Evolutionary conservation across 768 basidiomycete species (phyloP), one percentile per base, ranked within the genome.

Genomic region (Lepiota brunneoincarnata): DNA sequence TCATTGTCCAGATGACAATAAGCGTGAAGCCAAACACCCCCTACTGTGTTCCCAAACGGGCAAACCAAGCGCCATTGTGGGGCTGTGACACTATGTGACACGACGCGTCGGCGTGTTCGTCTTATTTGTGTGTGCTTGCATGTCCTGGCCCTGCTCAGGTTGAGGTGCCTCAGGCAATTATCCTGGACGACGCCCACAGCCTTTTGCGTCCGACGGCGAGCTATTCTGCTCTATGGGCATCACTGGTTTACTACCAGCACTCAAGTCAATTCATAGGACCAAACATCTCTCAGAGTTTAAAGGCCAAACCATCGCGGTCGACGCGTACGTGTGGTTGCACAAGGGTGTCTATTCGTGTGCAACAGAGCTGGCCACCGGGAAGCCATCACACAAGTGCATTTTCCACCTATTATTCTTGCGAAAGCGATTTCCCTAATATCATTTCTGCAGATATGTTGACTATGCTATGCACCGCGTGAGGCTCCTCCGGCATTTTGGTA

Each of bases 251-350:
- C 72, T 98, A 31, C 91, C 93, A 28, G 80, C 96, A 21, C 81
- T 98, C 58, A 95, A 93, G 76, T 82, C 91, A 39, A 95, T 97
- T 35, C 91, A 95, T 64, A 82, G 79, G 51, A 81, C 79, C 54
- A 82, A 75, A 54, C 87, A 91, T 60, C 79, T 98, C 51, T 87
- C 84, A 2, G 90, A 94, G 53, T 93, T 88, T 64, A 70, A 81
- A 42, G 93, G 91, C 12, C 84, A 93, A 66, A 91, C 86, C 2
- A 71, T 98, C 34, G 96, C 91, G 0, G 86, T 98, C 37, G 96
- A 98, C 73, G 95, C 86, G 38, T 99, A 99, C 67, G 94, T 93
- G 53, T 94, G 92, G 92, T 74, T 95, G 36, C 92, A 94, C 64
- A 82, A 86, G 62, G 96, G 94, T 6, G 83, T 91, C 6, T 93